Evolutionary conservation across 768 basidiomycete species (phyloP), one percentile per base, ranked within the genome.

Genomic region (Tulasnella sp.): DNA sequence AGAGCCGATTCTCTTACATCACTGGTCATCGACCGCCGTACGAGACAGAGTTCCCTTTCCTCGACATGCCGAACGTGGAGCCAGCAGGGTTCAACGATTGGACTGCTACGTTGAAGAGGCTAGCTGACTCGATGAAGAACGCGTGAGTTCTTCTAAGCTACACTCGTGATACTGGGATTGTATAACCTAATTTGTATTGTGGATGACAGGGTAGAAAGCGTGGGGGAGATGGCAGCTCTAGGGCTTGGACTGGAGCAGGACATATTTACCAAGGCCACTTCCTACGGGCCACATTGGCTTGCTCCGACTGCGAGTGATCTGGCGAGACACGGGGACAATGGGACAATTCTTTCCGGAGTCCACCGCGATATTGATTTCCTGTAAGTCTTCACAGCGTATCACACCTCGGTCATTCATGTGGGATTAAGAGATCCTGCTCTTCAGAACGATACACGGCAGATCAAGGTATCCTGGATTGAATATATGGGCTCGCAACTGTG

Each of bases 271-370:
- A 79, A 86, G 21, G 91, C 91, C 13, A 89, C 88, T 24, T 75
- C 73, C 77, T 94, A 91, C 67, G 94, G 93, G 4, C 85, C 89
- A 7, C 94, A 98, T 70, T 70, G 96, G 23, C 80, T 98, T 23
- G 94, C 91, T 0, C 94, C 94, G 13, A 98, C 94, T 0, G 90
- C 94, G 1, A 96, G 94, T 4, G 86, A 97, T 70, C 77, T 98
- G n/a, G 70, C 73, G 17, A 89, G 85, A 67, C 94, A 88, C 66
- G 83, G 87, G 21, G 68, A 78, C 67, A 80, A 81, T 63, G 81
- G 88, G 65, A 89, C 87, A 19, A 94, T 95, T 63, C 80, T 93
- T 48, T 93, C 93, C 23, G 94, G 94, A 1, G 96, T 96, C 68
- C 94, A 97, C 69, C 84, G 87, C 0, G 93, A 97, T 69, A 80